Percentiles rank a stretch among this genome's conserved stretches.
Evolutionary conservation across 2,329 filamentous ascomycete genomes (phyloP).

Genomic region (Exserohilum rostratum): DNA sequence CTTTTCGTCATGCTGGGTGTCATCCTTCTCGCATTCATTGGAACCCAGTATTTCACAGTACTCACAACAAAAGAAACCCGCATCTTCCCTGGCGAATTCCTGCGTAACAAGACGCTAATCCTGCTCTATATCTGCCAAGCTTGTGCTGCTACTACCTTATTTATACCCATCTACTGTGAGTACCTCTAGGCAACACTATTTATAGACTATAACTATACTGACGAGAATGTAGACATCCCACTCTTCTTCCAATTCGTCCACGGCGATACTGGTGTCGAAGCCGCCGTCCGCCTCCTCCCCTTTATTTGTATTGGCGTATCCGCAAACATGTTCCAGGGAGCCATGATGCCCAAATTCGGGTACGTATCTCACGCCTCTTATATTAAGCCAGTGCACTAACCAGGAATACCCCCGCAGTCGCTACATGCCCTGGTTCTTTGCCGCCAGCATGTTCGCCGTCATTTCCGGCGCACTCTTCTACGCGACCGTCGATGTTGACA

Average conservation of each 20-base stretch:
- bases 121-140: not conserved
- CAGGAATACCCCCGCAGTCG: too few species aligned
- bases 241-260: not conserved
- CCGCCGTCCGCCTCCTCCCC: not conserved
- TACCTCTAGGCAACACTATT: too few species aligned
- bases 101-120: not conserved
- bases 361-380: too few species aligned
- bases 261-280: not conserved
- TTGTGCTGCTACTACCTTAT: too few species aligned
- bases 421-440: too few species aligned
- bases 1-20: not conserved
- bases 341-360: too few species aligned
- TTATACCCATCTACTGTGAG: too few species aligned
- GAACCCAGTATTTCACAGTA: not conserved
- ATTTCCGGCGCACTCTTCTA: too few species aligned
- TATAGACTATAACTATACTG: too few species aligned
- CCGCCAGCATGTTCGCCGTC: too few species aligned
- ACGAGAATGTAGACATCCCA: not conserved
- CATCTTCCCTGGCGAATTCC: not conserved
- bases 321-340: too few species aligned
- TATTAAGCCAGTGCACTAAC: too few species aligned
- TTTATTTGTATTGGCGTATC: not conserved
- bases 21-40: not conserved
- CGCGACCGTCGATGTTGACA: not conserved
- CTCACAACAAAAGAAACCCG: not conserved